These are phyloP conservation scores for Leccinum uliginosum DNA, from an alignment of 768 basidiomycete species.

Conservation along the genomic window DNA sequence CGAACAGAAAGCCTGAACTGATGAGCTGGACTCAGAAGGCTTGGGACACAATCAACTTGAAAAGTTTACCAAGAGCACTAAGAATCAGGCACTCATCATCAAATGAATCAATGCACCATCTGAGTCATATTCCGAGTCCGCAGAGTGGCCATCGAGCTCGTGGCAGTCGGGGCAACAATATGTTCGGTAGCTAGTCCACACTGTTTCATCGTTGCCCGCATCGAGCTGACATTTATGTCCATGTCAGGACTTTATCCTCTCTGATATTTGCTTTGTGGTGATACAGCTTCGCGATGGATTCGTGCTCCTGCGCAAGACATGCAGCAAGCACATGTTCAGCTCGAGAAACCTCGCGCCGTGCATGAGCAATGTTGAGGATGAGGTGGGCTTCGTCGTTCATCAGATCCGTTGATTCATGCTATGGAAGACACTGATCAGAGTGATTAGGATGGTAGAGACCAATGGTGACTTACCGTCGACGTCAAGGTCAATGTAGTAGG, in stretches of 20 bases:
- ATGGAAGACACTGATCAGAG: background rate
- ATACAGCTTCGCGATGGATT: background rate
- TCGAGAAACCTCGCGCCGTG: background rate
- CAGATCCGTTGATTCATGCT: background rate
- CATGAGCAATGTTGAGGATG: background rate
- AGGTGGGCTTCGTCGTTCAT: background rate
- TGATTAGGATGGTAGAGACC: background rate
- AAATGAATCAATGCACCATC: too few species aligned
- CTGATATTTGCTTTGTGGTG: background rate
- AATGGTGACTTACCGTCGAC: background rate
- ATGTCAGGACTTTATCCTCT: background rate
- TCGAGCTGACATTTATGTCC: background rate
- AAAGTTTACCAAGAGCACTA: too few species aligned
- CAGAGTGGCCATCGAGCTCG: background rate
- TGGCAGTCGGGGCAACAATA: background rate
- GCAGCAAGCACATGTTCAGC: background rate
- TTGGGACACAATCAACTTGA: too few species aligned
- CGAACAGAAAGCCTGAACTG: too few species aligned
- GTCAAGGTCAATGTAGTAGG: too few species aligned
- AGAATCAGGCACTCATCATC: too few species aligned
- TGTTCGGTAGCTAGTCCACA: background rate
- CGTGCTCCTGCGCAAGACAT: background rate
- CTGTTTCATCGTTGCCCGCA: background rate
- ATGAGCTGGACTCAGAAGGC: too few species aligned
- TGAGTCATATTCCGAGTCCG: too few species aligned